phyloP scores from a whole-genome alignment of 2,329 filamentous ascomycete species.

The Colletotrichum orbiculare region DNA sequence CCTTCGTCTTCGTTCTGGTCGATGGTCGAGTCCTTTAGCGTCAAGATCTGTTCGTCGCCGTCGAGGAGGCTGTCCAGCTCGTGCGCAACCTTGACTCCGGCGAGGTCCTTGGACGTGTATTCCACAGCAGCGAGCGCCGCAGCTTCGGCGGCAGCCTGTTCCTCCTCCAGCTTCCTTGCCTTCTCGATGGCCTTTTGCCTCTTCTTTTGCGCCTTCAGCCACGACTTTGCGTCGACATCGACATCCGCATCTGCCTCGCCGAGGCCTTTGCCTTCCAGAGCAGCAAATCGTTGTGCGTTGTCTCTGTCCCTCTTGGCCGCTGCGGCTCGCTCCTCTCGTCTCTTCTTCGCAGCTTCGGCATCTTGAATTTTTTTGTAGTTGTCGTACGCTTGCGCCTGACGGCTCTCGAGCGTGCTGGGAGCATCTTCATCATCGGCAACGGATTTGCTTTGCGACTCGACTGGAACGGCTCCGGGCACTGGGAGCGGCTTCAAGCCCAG shows the following conservation, averaged over 20 bases:
- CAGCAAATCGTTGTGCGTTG: constrained; percentile 77
- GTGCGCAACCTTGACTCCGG: constrained; percentile 92
- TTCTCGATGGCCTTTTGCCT: constrained; percentile 91
- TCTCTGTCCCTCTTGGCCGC: constrained; percentile 91
- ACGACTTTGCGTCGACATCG: constrained; percentile 82
- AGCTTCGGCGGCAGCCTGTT: constrained; percentile 81
- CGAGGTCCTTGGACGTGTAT: constrained; percentile 87
- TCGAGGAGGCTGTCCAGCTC: constrained; percentile 85
- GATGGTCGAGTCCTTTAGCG: constrained; percentile 92
- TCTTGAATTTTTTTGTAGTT: constrained; percentile 76
- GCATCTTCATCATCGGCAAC: constrained; percentile 74
- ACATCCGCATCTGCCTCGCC: constrained; percentile 77
- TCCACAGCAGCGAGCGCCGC: constrained; percentile 70
- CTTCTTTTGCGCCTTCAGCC: constrained; percentile 92
- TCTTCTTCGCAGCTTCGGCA: constrained; percentile 80
- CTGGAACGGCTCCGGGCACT: constrained; percentile 73
- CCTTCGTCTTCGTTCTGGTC: constrained; percentile 86
- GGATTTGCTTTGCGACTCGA: constrained; percentile 50
- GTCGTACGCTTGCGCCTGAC: constrained; percentile 77
- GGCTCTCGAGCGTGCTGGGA: constrained; percentile 85
- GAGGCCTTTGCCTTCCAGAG: constrained; percentile 84
- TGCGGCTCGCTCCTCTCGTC: constrained; percentile 82
- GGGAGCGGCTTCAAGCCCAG: constrained; percentile 92
- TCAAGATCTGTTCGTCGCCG: constrained; percentile 87
- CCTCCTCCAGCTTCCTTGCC: constrained; percentile 76